A percentile compares a stretch with the other conserved stretches of the same genome.
These are phyloP conservation scores for Westerdykella sp. DNA, from an alignment of 2,329 filamentous ascomycete genomes.

Conservation along the genomic window DNA sequence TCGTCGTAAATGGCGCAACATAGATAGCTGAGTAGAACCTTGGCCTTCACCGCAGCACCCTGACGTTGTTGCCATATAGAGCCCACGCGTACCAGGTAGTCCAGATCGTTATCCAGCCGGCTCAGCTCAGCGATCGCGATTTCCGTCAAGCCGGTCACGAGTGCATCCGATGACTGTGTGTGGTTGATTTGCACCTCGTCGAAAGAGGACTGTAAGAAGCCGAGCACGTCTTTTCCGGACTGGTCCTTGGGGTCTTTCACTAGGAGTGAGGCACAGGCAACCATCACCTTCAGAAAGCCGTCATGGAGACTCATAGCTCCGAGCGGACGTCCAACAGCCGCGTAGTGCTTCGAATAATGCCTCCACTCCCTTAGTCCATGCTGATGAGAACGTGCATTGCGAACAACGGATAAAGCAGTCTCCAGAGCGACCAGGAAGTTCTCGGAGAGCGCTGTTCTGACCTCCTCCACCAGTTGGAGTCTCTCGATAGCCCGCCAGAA, in stretches of 20 bases:
- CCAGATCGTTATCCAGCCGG: slow-evolving; percentile 78
- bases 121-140: slow-evolving; percentile 78
- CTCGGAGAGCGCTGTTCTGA: slow-evolving; percentile 73
- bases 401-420: slow-evolving; percentile 81
- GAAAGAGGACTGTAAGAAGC: slow-evolving; percentile 49
- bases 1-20: slow-evolving; percentile 81
- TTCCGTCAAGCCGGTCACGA: slow-evolving; percentile 55
- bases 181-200: slow-evolving; percentile 11
- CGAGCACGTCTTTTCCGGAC: slow-evolving; percentile 55
- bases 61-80: slow-evolving; percentile 81
- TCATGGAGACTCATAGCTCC: slow-evolving; percentile 88
- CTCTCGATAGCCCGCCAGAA: slow-evolving; percentile 78
- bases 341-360: slow-evolving; percentile 76
- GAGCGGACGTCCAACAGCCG: slow-evolving; percentile 69
- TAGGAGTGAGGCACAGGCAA: slow-evolving; percentile 69
- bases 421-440: slow-evolving; percentile 80
- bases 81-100: slow-evolving; percentile 74
- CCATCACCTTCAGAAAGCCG: slow-evolving; percentile 79
- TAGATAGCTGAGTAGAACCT: slow-evolving; percentile 73
- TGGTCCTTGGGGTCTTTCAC: slow-evolving; percentile 52
- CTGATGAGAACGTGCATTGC: slow-evolving; percentile 66
- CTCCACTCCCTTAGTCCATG: slow-evolving; percentile 76
- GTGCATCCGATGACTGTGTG: slow-evolving; percentile 24
- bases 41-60: slow-evolving; percentile 78
- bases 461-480: slow-evolving; percentile 62